Base-by-base conservation (phyloP, 2,329 filamentous ascomycete species). In the Verticillium nonalfalfae region DNA sequence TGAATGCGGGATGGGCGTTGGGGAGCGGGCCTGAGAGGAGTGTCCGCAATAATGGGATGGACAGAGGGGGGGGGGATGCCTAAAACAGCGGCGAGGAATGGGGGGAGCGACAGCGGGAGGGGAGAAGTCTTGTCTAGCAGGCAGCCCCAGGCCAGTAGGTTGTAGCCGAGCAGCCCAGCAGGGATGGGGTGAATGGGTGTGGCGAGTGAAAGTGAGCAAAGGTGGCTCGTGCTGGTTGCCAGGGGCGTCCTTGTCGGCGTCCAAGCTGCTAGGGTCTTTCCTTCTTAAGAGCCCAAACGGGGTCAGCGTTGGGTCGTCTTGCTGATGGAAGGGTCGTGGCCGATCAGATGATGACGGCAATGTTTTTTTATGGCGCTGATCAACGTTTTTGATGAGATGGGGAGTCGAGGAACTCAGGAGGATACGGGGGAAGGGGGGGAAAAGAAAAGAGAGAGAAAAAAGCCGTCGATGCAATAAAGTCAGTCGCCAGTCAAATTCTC, bases 21-120 rank as follows among this genome's bases (percentile, higher is more conserved):
- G 64, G 57, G 62, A 63, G 57, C 33, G 40, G 60, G 59, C 26
- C 26, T 26, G 26, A 60, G 57, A 31, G 45, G 57, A 50, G 62
- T 38, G 18, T 61, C 59, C 64, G 64, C 61, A 62, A 64, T 59
- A 61, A 64, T 61, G 62, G 62, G 61, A 64, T 61, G 62, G 62
- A 60, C 59, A 63, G 60, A 61, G n/a, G n/a, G 64, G 64, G 64
- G 62, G 62, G 64, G 59, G 62, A 58, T 56, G 58, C 63, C 62
- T 62, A 65, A 62, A 58, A 50, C 57, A 50, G 35, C 55, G 33
- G 14, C 13, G 55, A 36, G 33, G 35, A 21, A 57, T 36, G 55
- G 34, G 36, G 38, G 7, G 45, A 58, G 45, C 7, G 39, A 50
- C 38, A 58, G 21, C 13, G 33, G 11, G 21, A 26, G 57, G 26